phyloP scores from a whole-genome alignment of 495 filamentous ascomycete species.

The Aspergillus hancockii region DNA sequence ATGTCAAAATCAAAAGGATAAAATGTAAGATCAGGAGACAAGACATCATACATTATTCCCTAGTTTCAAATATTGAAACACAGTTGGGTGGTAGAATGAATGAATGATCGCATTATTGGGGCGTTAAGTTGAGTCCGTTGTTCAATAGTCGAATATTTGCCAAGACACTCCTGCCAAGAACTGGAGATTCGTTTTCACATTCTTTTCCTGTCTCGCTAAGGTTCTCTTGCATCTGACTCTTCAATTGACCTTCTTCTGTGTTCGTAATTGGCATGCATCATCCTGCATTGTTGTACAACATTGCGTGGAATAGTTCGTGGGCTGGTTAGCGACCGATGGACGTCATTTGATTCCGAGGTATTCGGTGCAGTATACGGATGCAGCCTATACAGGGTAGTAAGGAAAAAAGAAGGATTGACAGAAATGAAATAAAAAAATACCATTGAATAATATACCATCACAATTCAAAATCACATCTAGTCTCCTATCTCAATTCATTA shows the following conservation, averaged over 20 bases:
- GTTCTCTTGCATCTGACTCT: constrained; percentile 5
- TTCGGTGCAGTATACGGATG: neutral
- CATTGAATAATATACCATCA: neutral
- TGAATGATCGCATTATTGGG: neutral
- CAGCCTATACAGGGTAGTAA: neutral
- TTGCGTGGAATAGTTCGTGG: neutral
- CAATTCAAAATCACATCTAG: no score
- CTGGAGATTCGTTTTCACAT: neutral
- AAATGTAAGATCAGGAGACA: neutral
- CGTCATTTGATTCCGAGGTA: neutral
- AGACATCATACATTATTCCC: neutral
- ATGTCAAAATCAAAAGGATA: no score
- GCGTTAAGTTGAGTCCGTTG: neutral
- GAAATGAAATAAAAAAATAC: neutral
- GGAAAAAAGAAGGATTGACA: neutral
- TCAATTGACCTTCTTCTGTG: neutral
- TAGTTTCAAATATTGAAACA: neutral
- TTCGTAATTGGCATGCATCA: constrained; percentile 1
- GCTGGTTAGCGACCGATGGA: neutral
- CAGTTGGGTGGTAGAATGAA: neutral
- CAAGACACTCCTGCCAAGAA: constrained; percentile 8
- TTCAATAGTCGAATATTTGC: constrained; percentile 1
- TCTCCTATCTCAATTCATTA: no score
- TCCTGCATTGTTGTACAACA: constrained; percentile 1
- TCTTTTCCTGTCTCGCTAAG: neutral